Percentiles rank a stretch among this genome's conserved stretches.
phyloP scores from a whole-genome alignment of 805 yeast species.

The Ascoidea rubescens region DNA sequence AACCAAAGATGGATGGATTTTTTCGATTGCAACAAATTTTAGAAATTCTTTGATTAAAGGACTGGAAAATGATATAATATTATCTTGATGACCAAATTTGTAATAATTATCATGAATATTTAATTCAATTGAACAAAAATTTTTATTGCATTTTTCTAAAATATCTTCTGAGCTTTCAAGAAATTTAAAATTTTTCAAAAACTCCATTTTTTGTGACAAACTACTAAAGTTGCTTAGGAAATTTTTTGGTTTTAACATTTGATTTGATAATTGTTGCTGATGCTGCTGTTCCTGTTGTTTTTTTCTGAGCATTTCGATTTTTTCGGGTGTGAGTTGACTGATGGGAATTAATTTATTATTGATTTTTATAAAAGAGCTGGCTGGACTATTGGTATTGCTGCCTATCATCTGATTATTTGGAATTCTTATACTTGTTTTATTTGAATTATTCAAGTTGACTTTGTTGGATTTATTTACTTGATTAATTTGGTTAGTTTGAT shows the following conservation, averaged over 20 bases:
- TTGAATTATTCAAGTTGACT: background rate
- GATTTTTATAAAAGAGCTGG: too few species aligned
- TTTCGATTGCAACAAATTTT: slow-evolving; percentile 64
- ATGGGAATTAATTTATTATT: background rate
- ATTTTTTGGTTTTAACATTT: too few species aligned
- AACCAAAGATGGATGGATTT: slow-evolving; percentile 78
- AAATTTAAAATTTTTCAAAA: too few species aligned
- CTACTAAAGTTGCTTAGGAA: too few species aligned
- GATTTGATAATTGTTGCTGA: too few species aligned
- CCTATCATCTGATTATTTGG: background rate
- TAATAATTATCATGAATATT: slow-evolving; percentile 88
- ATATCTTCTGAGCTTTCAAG: slow-evolving; percentile 32
- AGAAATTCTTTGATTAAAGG: slow-evolving; percentile 70
- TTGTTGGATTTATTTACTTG: background rate
- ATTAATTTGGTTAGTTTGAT: background rate
- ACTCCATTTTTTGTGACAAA: too few species aligned
- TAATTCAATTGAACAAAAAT: slow-evolving; percentile 72
- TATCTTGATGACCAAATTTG: slow-evolving; percentile 83
- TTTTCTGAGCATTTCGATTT: too few species aligned
- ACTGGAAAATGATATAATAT: slow-evolving; percentile 68
- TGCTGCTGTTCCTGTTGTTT: background rate
- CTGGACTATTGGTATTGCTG: background rate
- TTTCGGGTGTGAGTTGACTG: background rate
- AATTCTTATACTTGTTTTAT: background rate
- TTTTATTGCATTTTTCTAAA: slow-evolving; percentile 59